phyloP scores from a whole-genome alignment of 805 yeast genomes.

The Candida maris region DNA sequence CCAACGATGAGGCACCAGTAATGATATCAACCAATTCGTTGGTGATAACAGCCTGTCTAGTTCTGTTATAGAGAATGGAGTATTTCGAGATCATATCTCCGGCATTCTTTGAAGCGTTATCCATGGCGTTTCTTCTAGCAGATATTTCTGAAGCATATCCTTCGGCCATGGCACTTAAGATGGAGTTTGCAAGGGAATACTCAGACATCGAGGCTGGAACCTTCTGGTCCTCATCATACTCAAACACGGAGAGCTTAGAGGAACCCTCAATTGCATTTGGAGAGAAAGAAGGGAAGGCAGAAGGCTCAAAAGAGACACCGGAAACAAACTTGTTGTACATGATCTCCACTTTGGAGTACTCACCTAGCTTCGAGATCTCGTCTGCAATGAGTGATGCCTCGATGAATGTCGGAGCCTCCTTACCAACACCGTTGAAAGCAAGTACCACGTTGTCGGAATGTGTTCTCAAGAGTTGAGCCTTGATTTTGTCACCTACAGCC shows the following conservation, averaged over 20 bases:
- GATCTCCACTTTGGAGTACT: conserved; percentile 75
- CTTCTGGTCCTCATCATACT: conserved; percentile 64
- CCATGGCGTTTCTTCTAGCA: conserved; percentile 99
- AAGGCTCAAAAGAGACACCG: conserved; percentile 88
- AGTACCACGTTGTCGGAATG: conserved; percentile 64
- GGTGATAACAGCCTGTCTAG: conserved; percentile 98
- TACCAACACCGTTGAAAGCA: conserved; percentile 89
- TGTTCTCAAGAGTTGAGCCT: conserved; percentile 83
- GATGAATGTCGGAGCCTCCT: conserved; percentile 89
- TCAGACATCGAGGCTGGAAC: conserved; percentile 71
- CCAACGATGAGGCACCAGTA: conserved; percentile 99
- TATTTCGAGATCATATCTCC: conserved; percentile 97
- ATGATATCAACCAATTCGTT: conserved; percentile 99
- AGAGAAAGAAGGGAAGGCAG: conserved; percentile 61
- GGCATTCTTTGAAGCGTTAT: conserved; percentile 98
- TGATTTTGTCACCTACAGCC: conserved; percentile 91
- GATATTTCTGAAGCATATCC: conserved; percentile 98
- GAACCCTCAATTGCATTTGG: conserved; percentile 74
- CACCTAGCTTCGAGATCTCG: conserved; percentile 65
- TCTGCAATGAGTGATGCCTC: conserved; percentile 90
- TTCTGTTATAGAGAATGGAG: conserved; percentile 98
- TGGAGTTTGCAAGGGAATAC: conserved; percentile 85
- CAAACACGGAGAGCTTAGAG: conserved; percentile 80
- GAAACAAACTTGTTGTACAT: conserved; percentile 84
- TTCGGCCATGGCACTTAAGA: conserved; percentile 90